A percentile compares a stretch with the other conserved stretches of the same genome.
Conservation (phyloP, 2,329 filamentous ascomycete species). For the Epichloe typhina region DNA sequence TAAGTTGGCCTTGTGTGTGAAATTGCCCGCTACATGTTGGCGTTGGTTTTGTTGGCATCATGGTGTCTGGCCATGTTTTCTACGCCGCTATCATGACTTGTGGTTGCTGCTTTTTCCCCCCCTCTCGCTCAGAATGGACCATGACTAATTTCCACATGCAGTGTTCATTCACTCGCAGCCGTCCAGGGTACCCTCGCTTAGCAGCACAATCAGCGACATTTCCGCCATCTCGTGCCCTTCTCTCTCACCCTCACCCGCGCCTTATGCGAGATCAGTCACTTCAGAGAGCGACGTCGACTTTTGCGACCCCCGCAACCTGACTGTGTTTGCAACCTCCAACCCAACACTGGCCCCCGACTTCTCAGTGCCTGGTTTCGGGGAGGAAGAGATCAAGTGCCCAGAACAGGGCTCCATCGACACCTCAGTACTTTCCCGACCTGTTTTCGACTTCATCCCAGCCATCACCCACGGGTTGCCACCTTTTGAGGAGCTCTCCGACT, state of each 20-base stretch:
- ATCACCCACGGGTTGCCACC: slow-evolving; percentile 48
- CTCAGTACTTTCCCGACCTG: slow-evolving; percentile 23
- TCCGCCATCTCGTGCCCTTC: slow-evolving; percentile 70
- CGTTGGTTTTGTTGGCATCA: background rate
- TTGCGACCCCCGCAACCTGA: slow-evolving; percentile 84
- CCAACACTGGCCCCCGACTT: slow-evolving; percentile 46
- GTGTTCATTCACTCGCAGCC: slow-evolving; percentile 37
- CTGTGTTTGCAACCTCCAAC: slow-evolving; percentile 46
- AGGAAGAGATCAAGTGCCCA: slow-evolving; percentile 42
- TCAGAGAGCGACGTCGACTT: slow-evolving; percentile 68
- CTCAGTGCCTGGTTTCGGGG: slow-evolving; percentile 49
- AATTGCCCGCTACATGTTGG: background rate
- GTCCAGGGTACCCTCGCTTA: slow-evolving; percentile 44
- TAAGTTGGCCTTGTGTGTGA: slow-evolving; percentile 39
- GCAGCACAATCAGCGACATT: slow-evolving; percentile 53
- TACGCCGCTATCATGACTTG: background rate
- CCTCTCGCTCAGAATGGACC: slow-evolving; percentile 6
- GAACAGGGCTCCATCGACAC: slow-evolving; percentile 37
- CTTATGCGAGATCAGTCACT: slow-evolving; percentile 55
- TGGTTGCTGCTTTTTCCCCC: background rate
- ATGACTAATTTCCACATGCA: slow-evolving; percentile 26
- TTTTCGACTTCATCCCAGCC: slow-evolving; percentile 40
- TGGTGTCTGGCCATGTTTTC: background rate
- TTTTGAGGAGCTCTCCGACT: slow-evolving; percentile 78
- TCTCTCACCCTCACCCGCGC: slow-evolving; percentile 75